A percentile compares a stretch with the other conserved stretches of the same genome.
Conservation (phyloP, 2,329 filamentous ascomycete genomes). For the Lasiodiplodia citricola region DNA sequence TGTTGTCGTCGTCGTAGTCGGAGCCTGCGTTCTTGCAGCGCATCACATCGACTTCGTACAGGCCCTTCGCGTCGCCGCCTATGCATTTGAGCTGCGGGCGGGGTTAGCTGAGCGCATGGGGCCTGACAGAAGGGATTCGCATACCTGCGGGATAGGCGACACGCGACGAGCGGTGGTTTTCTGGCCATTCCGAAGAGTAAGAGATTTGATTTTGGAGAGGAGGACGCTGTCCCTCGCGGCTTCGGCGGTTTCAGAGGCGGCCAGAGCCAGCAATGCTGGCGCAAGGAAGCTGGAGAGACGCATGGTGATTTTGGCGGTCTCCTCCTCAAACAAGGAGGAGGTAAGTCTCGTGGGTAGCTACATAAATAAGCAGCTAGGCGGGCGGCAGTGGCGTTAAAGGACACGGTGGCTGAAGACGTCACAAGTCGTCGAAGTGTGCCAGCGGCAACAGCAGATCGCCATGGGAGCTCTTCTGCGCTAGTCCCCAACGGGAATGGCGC, state of each 20-base stretch:
- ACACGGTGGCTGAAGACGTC: constrained; percentile 20
- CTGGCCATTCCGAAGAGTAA: constrained; percentile 74
- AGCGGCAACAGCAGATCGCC: not conserved
- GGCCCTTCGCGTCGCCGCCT: constrained; percentile 62
- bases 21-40: constrained; percentile 86
- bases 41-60: constrained; percentile 80
- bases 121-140: not conserved
- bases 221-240: constrained; percentile 58
- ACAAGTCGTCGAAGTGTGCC: not conserved
- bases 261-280: constrained; percentile 39
- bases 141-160: constrained; percentile 67
- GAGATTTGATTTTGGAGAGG: constrained; percentile 71
- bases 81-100: constrained; percentile 70
- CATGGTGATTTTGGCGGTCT: constrained; percentile 34
- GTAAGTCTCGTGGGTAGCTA: not conserved
- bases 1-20: constrained; percentile 76
- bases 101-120: not conserved
- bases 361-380: constrained; percentile 13
- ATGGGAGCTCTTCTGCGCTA: constrained; percentile 10
- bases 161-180: constrained; percentile 79
- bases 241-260: constrained; percentile 33
- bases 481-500: not conserved
- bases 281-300: constrained; percentile 38
- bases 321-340: constrained; percentile 13
- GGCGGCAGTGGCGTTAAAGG: constrained; percentile 22